Percentiles rank a stretch among this genome's conserved stretches.
Conservation (phyloP, 2,329 filamentous ascomycete genomes). For the Mollisia scopiformis region DNA sequence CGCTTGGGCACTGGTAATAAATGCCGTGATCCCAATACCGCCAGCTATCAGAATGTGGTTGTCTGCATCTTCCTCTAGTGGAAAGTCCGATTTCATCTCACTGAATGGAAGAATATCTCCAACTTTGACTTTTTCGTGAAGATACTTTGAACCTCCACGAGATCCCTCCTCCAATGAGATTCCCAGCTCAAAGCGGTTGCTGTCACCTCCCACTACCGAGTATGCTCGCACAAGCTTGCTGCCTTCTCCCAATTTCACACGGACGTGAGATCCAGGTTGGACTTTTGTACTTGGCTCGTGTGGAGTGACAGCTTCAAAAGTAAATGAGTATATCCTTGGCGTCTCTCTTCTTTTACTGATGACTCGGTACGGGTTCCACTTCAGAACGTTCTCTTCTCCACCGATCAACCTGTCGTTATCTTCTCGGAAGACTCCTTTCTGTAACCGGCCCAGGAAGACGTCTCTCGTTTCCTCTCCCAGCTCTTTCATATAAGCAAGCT, state of each 20-base stretch:
- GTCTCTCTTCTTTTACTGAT: conserved; percentile 54
- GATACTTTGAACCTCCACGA: conserved; percentile 60
- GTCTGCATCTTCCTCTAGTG: conserved; percentile 48
- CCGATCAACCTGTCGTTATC: not conserved
- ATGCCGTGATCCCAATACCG: conserved; percentile 68
- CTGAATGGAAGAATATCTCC: conserved; percentile 55
- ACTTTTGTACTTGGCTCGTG: conserved; percentile 30
- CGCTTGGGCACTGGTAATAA: conserved; percentile 51
- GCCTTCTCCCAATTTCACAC: conserved; percentile 54
- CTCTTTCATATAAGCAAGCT: conserved; percentile 14
- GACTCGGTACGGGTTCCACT: conserved; percentile 42
- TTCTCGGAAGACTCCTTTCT: conserved; percentile 1
- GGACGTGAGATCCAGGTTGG: conserved; percentile 53
- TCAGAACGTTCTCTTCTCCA: conserved; percentile 1
- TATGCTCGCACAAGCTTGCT: conserved; percentile 57
- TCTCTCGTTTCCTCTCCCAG: conserved; percentile 13
- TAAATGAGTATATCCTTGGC: conserved; percentile 50
- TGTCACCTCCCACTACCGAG: conserved; percentile 47
- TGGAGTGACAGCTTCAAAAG: conserved; percentile 49
- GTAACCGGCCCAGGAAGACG: conserved; percentile 1
- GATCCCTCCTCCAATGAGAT: conserved; percentile 55
- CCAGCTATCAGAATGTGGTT: conserved; percentile 64
- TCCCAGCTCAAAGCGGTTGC: conserved; percentile 52
- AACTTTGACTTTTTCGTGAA: conserved; percentile 51
- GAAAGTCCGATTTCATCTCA: conserved; percentile 52